phyloP scores from a whole-genome alignment of 805 yeast species.

The Hanseniaspora nectarophila region DNA sequence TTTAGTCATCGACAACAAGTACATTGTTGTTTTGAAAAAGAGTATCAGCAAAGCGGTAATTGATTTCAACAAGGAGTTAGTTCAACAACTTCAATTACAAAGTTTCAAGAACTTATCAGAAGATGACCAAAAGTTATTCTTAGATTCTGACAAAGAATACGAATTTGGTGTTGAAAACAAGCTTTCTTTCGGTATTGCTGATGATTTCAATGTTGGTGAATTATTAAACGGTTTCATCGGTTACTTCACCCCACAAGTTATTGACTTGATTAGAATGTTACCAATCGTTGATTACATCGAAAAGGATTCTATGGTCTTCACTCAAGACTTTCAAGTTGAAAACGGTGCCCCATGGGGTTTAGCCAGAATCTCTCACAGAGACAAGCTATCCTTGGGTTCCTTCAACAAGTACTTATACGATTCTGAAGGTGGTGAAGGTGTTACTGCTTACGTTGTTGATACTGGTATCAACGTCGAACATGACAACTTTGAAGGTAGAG shows the following conservation, averaged over 20 bases:
- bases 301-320: conserved; percentile 57
- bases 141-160: conserved; percentile 25
- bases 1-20: conserved; percentile 49
- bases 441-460: conserved; percentile 77
- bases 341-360: conserved; percentile 91
- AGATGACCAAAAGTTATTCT: conserved; percentile 31
- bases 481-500: conserved; percentile 72
- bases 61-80: conserved; percentile 57
- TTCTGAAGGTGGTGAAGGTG: conserved; percentile 67
- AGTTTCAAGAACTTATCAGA: conserved; percentile 28
- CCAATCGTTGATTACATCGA: conserved; percentile 62
- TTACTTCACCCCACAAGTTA: conserved; percentile 58
- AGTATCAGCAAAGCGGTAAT: conserved; percentile 42
- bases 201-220: conserved; percentile 51
- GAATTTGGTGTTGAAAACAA: conserved; percentile 18
- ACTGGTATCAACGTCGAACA: conserved; percentile 75
- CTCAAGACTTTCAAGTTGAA: conserved; percentile 54
- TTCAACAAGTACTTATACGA: conserved; percentile 66
- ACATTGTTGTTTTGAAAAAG: conserved; percentile 75
- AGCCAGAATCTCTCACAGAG: conserved; percentile 77
- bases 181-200: conserved; percentile 38
- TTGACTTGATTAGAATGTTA: conserved; percentile 59
- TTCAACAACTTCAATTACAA: conserved; percentile 41
- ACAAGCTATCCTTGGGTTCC: conserved; percentile 51
- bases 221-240: conserved; percentile 73